Evolutionary conservation across 768 basidiomycete genomes (phyloP), one percentile per base, ranked within the genome.

Genomic region (Cystobasidium ongulense): DNA sequence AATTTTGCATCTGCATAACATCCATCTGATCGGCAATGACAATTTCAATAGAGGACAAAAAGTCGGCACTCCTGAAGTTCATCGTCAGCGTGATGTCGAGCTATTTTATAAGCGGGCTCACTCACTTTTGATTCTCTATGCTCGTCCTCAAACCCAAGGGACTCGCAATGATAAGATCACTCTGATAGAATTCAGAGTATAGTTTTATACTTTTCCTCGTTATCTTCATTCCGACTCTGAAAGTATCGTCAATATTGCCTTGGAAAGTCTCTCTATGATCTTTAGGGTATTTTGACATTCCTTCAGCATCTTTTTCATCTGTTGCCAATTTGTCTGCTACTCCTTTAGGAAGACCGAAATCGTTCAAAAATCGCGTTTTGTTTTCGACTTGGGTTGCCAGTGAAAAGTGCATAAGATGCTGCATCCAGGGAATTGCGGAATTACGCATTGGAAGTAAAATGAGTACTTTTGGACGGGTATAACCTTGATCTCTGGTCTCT

Each of bases 191-290:
- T 75, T 90, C 90, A 1, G 89, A 85, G 80, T 94, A 96, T 80
- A 97, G 83, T 81, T 92, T 96, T 52, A 96, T 86, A 67, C 87
- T 92, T 82, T 94, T 97, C 79, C 88, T 84, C 10, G 93, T 98
- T 80, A 98, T 81, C 83, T 98, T 98, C 75, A 97, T 82, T 0
- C 96, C 96, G 36, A 96, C 84, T 75, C 92, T 84, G 80, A 99
- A 98, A 77, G 88, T 91, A 80, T 99, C 96, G 78, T 99, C 96
- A 33, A 93, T 86, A 79, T 99, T 99, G n/a, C 96, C 96, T 77
- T 87, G 87, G 85, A 98, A 97, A 67, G 86, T 94, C 76, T 92
- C 91, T 11, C 95, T 86, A 78, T 99, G 95, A 79, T 98, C 96
- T 17, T 81, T 79, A 1, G 95, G 89, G 80, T 94, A 94, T 4